Evolutionary conservation across 805 yeast species (phyloP), one percentile per base, ranked within the genome.

Genomic region (Blastobotrys peoriensis): DNA sequence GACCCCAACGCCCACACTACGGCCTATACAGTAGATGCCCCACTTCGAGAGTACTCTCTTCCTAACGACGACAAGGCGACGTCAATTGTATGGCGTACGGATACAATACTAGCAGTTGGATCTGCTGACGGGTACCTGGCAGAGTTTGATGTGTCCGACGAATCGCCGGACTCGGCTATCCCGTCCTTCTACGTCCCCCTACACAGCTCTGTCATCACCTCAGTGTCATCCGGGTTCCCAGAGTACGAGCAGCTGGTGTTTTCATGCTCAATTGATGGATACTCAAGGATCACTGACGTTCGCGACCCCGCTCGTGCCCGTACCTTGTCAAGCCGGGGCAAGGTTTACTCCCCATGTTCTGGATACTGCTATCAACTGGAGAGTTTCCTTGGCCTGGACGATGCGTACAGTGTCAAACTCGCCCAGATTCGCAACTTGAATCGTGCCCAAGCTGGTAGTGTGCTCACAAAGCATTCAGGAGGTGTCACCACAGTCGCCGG

Each of bases 61-160:
- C 30, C 30, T 13, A 37, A 23, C 15, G 44, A 40, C 21, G 36
- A 45, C 21, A 70, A 15, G 21, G 72, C 81, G 3, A 70, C 79
- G 1, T 60, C 75, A 28, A 73, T 66, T 49, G 79, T 74, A 49
- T 75, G 74, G 62, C 34, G 76, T 3, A 68, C 69, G 6, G 54
- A 66, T 3, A 63, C 66, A 2, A 64, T 57, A 9, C 58, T 83
- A 1, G 58, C 81, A 2, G 75, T 78, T 23, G 91, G 89, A 0
- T 71, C 76, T 3, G 59, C 68, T 2, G 73, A 75, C 43, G 93
- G 93, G 0, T 65, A 65, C 23, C 61, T 83, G 6, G 79, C 78
- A 0, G 87, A 81, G 54, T 80, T 71, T 46, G 64, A 69, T 8
- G 52, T 78, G 1, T 33, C 52, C 2, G 61, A 61, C 5, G 30